Base-by-base conservation (phyloP, 2,329 filamentous ascomycete species). In the Chaetomium sp. region DNA sequence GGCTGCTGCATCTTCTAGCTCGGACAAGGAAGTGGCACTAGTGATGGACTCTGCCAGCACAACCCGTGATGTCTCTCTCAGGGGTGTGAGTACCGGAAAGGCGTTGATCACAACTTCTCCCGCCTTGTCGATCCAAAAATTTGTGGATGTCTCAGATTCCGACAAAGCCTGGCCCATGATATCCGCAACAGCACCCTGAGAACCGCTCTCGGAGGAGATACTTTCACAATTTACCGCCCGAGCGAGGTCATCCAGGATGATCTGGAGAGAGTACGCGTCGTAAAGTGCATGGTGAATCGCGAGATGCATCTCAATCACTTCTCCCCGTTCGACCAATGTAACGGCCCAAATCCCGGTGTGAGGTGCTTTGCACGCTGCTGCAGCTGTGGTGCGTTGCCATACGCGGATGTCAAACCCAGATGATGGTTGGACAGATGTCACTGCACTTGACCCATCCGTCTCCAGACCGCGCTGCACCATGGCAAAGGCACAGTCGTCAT, bases 251-350 rank as follows among this genome's bases (percentile, higher is more conserved):
- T 74, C 65, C 1, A 96, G 70, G 1, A 96, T 77, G 0, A 76
- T 65, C 3, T 80, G 74, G 9, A 96, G 72, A 7, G 89, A 91
- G 42, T 82, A 77, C 0, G 90, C 91, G 72, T 96, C 91, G 62
- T 95, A 96, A 0, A 96, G 74, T 0, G 88, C 88, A 71, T 96
- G 91, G 60, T 95, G 87, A 2, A 90, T 76, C 1, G 74, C 67
- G 4, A 84, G 59, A 47, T 78, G 72, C 69, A 79, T 76, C 2
- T 49, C 63, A 4, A 59, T 38, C 1, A 52, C 45, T 0, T 59
- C 49, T 0, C 64, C 53, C 0, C 58, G 45, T 2, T 74, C 61
- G 0, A 77, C 66, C 1, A 90, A 48, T 0, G 73, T 71, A 19
- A 89, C 68, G 10, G 72, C 72, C 89, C 89, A 95, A 0, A 82